Evolutionary conservation across 2,329 filamentous ascomycete species (phyloP), one percentile per base, ranked within the genome.

Genomic region (Dactylellina haptotyla): DNA sequence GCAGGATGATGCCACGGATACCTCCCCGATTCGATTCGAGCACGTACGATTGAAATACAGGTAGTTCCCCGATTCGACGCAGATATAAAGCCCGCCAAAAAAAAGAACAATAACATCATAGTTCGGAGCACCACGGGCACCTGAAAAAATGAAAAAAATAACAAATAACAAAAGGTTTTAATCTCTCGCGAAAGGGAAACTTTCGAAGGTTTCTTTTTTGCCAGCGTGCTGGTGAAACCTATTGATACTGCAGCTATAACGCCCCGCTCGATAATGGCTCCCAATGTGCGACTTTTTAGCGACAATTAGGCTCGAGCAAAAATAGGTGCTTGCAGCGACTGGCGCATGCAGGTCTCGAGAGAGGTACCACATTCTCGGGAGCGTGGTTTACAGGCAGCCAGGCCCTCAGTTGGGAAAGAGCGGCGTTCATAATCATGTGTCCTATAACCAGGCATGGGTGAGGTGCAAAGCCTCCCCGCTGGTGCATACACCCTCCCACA

Each of bases 361-460:
- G 28, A 57, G 50, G 51, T 51, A 72, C 67, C 62, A 41, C 53
- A 65, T 39, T 45, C 46, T 54, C 67, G 67, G 67, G 59, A 72
- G 63, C 62, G 16, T 34, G 16, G 37, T n/a, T 8, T 23, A 48
- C 50, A 41, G 39, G 50, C 48, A 51, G 20, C 61, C 61, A 65
- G 39, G 30, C 61, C 61, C 12, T 20, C 34, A n/a, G n/a, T 9
- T 62, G 43, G 59, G 59, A 37, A 59, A 56, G 54, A 43, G 59
- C 67, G 59, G 67, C 67, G 67, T 72, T 41, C 59, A 64, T 64
- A 51, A 65, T 73, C 69, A 73, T 37, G 46, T 57, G 59, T 48
- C 16, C 20, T 66, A 73, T 66, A 65, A 23, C 54, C 25, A 34
- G 32, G 43, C 43, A 54, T 50, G 26, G 30, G 26, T 12, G 26